A percentile compares a stretch with the other conserved stretches of the same genome.
Evolutionary conservation across 2,329 filamentous ascomycete genomes (phyloP).

Genomic region (Pestalotiopsis fici): DNA sequence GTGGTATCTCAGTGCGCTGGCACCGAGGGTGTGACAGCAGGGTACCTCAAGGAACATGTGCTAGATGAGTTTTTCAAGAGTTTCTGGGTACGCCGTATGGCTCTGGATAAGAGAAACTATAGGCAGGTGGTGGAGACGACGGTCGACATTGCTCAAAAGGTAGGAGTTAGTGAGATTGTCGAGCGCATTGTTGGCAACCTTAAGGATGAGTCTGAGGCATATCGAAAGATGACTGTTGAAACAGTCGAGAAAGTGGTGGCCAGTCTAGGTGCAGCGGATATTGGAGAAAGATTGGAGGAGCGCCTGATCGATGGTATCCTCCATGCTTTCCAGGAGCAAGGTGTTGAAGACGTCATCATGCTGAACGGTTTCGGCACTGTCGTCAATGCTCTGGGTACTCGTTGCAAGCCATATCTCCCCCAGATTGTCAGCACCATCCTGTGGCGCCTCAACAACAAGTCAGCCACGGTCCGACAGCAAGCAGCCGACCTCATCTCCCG

Average conservation of each 20-base stretch:
- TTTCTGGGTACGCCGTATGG: slow-evolving; percentile 98
- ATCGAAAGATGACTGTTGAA: slow-evolving; percentile 98
- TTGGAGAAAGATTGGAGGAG: slow-evolving; percentile 90
- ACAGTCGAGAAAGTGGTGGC: slow-evolving; percentile 96
- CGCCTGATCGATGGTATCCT: slow-evolving; percentile 93
- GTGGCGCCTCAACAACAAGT: slow-evolving; percentile 97
- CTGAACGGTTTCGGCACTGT: slow-evolving; percentile 98
- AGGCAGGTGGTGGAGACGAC: slow-evolving; percentile 97
- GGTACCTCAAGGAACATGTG: slow-evolving; percentile 93
- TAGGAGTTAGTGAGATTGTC: slow-evolving; percentile 94
- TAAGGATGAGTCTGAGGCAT: slow-evolving; percentile 97
- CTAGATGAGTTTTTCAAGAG: slow-evolving; percentile 97
- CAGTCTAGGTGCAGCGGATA: slow-evolving; percentile 88
- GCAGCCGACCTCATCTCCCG: slow-evolving; percentile 95
- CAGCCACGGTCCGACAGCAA: slow-evolving; percentile 92
- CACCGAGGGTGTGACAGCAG: slow-evolving; percentile 91
- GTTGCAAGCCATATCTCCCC: slow-evolving; percentile 94
- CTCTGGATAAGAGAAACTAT: slow-evolving; percentile 96
- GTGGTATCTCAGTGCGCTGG: slow-evolving; percentile 94
- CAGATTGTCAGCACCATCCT: slow-evolving; percentile 97
- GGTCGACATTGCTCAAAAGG: slow-evolving; percentile 94
- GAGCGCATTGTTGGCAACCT: slow-evolving; percentile 92
- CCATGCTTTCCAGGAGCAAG: slow-evolving; percentile 97
- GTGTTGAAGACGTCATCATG: slow-evolving; percentile 92
- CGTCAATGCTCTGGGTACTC: slow-evolving; percentile 88